phyloP scores from a whole-genome alignment of 177 flowering plant genomes.

The Vitis hybrid region DNA sequence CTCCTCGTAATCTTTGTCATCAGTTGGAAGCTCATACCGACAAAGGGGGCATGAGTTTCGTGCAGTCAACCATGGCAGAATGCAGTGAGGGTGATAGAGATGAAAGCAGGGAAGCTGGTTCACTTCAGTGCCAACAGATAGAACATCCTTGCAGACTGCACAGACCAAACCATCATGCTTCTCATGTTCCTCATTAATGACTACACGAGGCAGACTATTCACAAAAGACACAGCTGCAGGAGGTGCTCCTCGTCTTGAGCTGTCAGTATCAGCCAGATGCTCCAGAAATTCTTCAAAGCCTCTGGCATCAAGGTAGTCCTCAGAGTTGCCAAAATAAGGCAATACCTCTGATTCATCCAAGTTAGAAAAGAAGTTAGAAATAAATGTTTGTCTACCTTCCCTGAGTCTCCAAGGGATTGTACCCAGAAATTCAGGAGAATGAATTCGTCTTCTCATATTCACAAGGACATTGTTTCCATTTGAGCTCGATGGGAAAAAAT shows the following conservation, averaged over 20 bases:
- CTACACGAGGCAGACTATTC: constrained; percentile 49
- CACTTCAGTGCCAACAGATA: constrained; percentile 51
- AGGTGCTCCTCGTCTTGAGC: constrained; percentile 74
- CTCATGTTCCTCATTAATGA: constrained; percentile 45
- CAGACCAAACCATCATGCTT: constrained; percentile 55
- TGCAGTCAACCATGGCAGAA: constrained; percentile 76
- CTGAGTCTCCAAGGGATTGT: constrained; percentile 29
- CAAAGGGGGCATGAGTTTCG: constrained; percentile 93
- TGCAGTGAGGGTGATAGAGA: constrained; percentile 79
- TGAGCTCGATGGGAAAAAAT: constrained; percentile 17
- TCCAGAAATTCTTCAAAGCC: constrained; percentile 65
- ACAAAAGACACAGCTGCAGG: constrained; percentile 74
- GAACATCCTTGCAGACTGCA: constrained; percentile 82
- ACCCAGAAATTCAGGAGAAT: constrained; percentile 33
- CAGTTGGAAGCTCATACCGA: constrained; percentile 91
- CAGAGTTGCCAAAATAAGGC: constrained; percentile 30
- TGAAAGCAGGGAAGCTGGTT: constrained; percentile 84
- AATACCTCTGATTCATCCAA: constrained; percentile 31
- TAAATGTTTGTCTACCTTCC: constrained; percentile 31
- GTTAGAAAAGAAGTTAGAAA: constrained; percentile 22
- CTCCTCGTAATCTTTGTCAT: constrained; percentile 73
- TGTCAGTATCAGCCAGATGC: constrained; percentile 56
- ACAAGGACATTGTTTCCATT: constrained; percentile 20
- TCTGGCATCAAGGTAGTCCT: constrained; percentile 54
- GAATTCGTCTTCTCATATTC: constrained; percentile 20